Conservation (phyloP, 108 stramenopile genomes). For the Hondaea fermentalgiana region DNA sequence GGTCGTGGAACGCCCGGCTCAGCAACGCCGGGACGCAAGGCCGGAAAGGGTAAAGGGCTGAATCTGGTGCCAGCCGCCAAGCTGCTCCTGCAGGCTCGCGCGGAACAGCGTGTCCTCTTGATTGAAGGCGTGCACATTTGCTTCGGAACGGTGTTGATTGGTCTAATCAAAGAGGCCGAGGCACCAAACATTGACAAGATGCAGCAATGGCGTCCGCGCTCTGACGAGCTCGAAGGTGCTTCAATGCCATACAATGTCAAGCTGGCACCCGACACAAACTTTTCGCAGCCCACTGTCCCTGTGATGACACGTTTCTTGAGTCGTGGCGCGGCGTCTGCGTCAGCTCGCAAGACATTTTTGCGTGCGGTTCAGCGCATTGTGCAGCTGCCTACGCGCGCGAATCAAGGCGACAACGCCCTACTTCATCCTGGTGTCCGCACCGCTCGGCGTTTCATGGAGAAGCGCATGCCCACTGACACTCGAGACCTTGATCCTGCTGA, state of each 20-base stretch:
- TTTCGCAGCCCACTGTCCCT: background rate
- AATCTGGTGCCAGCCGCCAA: too few relatives aligned
- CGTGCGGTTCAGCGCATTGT: background rate
- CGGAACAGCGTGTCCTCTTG: background rate
- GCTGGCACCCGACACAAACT: background rate
- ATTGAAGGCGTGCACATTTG: background rate
- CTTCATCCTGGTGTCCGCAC: background rate
- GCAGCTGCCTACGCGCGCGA: background rate
- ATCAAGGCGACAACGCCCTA: background rate
- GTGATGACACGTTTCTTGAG: background rate
- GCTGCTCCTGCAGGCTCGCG: background rate
- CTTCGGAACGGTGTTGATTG: background rate
- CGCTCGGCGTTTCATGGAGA: background rate
- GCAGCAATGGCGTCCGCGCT: background rate
- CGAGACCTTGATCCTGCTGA: background rate
- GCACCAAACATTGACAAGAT: background rate
- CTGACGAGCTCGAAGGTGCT: background rate
- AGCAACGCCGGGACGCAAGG: too few relatives aligned
- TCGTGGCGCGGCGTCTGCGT: background rate
- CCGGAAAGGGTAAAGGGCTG: too few relatives aligned
- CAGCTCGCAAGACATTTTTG: background rate
- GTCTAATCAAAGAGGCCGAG: background rate
- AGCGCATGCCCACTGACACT: background rate
- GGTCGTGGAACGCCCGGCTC: too few relatives aligned
- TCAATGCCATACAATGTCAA: background rate